Conservation (phyloP, 169 alveolate species). For the Plasmodium gonderi region DNA sequence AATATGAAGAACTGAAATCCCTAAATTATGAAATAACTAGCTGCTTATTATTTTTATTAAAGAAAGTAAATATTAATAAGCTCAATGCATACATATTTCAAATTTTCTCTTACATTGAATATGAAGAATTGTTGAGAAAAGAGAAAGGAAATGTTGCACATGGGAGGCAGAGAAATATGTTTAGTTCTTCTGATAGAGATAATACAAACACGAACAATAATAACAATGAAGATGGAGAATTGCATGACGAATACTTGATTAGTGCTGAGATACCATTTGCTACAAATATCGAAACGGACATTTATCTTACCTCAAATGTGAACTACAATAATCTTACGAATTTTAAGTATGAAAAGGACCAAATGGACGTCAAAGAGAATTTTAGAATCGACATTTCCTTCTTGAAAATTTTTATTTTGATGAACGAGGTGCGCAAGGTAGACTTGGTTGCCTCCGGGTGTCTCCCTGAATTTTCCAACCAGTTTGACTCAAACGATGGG, state of each 20-base stretch:
- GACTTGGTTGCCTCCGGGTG: neutral
- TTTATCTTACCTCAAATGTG: neutral
- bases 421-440: slow-evolving; percentile 1
- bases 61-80: slow-evolving; percentile 39
- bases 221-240: neutral
- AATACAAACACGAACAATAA: neutral
- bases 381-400: slow-evolving; percentile 63
- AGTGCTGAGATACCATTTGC: neutral
- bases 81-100: slow-evolving; percentile 61
- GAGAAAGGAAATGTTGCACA: neutral
- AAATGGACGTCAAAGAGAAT: slow-evolving; percentile 63
- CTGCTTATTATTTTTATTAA: slow-evolving; percentile 17
- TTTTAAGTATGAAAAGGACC: slow-evolving; percentile 23
- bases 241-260: neutral
- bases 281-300: neutral
- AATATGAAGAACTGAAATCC: neutral
- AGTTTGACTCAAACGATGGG: neutral
- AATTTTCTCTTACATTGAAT: slow-evolving; percentile 35
- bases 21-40: neutral
- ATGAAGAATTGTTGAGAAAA: slow-evolving; percentile 3
- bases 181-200: neutral
- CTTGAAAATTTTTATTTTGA: slow-evolving; percentile 24
- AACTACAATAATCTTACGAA: neutral
- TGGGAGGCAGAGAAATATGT: neutral
- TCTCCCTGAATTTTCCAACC: neutral